Evolutionary conservation across 169 alveolate genomes (phyloP), one percentile per base, ranked within the genome.

Genomic region (Eimeria nieschulzi): DNA sequence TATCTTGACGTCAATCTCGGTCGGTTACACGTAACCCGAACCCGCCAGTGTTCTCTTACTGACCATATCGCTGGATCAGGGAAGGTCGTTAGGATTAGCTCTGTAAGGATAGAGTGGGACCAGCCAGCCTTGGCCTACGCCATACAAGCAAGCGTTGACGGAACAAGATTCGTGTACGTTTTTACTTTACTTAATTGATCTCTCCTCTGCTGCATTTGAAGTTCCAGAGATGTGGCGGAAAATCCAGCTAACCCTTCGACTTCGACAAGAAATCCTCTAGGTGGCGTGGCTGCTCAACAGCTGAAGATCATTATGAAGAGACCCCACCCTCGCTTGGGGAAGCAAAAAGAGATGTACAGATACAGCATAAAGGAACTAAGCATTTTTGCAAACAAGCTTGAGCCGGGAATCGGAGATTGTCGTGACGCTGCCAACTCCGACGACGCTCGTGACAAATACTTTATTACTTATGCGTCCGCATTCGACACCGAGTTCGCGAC

Each of bases 371-470:
- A 98, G 76, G 97, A 96, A 73, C 59, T 97, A 21, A 95, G 95
- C 87, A 96, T 97, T 46, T 93, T 95, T 78, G 96, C 98, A 2
- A 96, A 94, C 94, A 96, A 96, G 55, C 92, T 97, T 87, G 94
- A 95, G 75, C 94, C 98, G 5, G 97, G 95, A 10, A 94, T 97
- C 33, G 95, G 95, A 33, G 95, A 95, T 73, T 97, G 98, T 91
- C 93, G 97, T 73, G 97, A 96, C 64, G 98, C 98, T 2, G 98
- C 98, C 19, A 95, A 95, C 71, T 94, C 97, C 23, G 95, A 95
- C 73, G 98, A 97, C 76, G 98, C 98, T 5, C 94, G 98, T 80
- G 98, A 97, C 85, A 97, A 97, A 75, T 97, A 97, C 92, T 97
- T 97, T 71, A 95, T 97, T 33, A 96, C 95, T 56, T 97, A 97